Percentiles rank a stretch among this genome's conserved stretches.
phyloP scores from a whole-genome alignment of 192 early-diverging fungal species.

The Ambispora gerdemannii region DNA sequence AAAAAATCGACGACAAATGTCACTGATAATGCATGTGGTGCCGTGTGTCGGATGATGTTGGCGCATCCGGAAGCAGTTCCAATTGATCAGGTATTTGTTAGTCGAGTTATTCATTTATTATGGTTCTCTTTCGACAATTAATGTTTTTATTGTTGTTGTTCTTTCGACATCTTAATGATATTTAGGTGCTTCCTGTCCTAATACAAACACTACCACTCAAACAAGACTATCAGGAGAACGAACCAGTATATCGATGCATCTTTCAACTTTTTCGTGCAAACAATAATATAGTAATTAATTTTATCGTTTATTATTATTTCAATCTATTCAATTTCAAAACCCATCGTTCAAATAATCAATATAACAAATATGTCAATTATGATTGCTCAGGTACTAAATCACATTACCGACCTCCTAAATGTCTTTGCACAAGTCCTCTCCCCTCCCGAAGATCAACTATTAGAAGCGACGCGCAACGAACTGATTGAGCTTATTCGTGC shows the following conservation, averaged over 20 bases:
- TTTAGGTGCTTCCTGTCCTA: constrained; percentile 60
- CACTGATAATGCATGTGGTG: constrained; percentile 78
- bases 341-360: background rate
- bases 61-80: constrained; percentile 66
- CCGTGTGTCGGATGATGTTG: constrained; percentile 73
- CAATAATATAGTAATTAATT: constrained; percentile 42
- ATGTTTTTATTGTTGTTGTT: too few species aligned
- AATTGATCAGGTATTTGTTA: constrained; percentile 51
- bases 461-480: constrained; percentile 49
- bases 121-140: too few species aligned
- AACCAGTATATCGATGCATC: constrained; percentile 69
- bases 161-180: too few species aligned
- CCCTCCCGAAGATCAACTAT: constrained; percentile 54
- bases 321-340: background rate
- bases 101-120: too few species aligned
- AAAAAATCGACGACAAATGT: constrained; percentile 48
- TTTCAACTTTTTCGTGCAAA: constrained; percentile 59
- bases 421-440: constrained; percentile 57
- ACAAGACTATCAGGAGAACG: constrained; percentile 74
- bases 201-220: constrained; percentile 67
- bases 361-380: too few species aligned
- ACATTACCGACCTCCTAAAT: constrained; percentile 52
- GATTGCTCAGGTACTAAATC: constrained; percentile 50
- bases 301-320: background rate
- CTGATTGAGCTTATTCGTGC: constrained; percentile 58